phyloP scores from a whole-genome alignment of 768 basidiomycete genomes.

The Auriculariales sp. region DNA sequence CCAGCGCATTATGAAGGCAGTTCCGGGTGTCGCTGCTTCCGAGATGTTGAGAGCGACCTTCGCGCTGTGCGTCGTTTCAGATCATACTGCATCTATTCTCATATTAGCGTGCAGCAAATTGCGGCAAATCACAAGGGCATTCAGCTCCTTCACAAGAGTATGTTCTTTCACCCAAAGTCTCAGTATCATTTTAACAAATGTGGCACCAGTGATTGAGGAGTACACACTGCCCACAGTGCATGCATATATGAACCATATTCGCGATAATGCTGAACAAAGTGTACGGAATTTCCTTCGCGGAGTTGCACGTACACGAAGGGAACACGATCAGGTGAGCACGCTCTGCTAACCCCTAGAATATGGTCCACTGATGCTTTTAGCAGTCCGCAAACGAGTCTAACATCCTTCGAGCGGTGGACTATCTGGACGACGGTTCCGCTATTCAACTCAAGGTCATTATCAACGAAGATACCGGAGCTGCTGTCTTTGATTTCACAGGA shows the following conservation, averaged over 20 bases:
- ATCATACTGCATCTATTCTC: not conserved
- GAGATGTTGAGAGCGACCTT: slow-evolving; percentile 83
- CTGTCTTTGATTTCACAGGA: slow-evolving; percentile 73
- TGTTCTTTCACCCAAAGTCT: slow-evolving; percentile 11
- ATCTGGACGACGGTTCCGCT: slow-evolving; percentile 83
- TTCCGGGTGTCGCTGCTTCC: slow-evolving; percentile 74
- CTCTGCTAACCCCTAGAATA: no score
- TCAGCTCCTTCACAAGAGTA: slow-evolving; percentile 68
- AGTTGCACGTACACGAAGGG: slow-evolving; percentile 53
- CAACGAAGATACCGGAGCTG: slow-evolving; percentile 55
- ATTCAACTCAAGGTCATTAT: slow-evolving; percentile 69
- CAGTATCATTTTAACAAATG: not conserved
- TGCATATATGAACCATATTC: slow-evolving; percentile 87
- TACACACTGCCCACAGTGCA: slow-evolving; percentile 79
- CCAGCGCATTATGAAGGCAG: slow-evolving; percentile 73
- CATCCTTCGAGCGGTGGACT: slow-evolving; percentile 58
- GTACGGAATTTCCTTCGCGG: slow-evolving; percentile 71
- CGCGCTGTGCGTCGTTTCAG: slow-evolving; percentile 54
- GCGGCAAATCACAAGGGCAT: slow-evolving; percentile 89
- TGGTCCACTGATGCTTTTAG: no score
- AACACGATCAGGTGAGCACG: slow-evolving; percentile 16
- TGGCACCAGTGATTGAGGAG: slow-evolving; percentile 57
- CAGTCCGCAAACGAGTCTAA: no score
- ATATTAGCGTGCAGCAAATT: slow-evolving; percentile 48
- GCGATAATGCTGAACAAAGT: slow-evolving; percentile 72